A percentile compares a stretch with the other conserved stretches of the same genome.
phyloP scores from a whole-genome alignment of 768 basidiomycete genomes.

The Podaxis sp. region DNA sequence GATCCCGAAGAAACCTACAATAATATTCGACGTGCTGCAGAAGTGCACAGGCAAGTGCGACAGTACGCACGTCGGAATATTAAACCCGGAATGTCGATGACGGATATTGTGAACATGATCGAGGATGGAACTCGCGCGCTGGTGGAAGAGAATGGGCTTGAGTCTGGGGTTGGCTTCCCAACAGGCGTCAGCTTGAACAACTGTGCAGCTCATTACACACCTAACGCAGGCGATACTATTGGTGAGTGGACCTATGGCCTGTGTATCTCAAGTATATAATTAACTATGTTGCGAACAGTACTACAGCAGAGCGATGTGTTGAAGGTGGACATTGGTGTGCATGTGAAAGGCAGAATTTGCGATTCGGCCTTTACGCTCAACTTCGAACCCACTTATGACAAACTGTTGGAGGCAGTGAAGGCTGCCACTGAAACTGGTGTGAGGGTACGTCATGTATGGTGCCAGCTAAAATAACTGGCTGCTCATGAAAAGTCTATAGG shows the following conservation, averaged over 20 bases:
- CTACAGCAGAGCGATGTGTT: conserved; percentile 82
- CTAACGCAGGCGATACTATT: conserved; percentile 87
- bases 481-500: conserved; percentile 41
- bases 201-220: conserved; percentile 95
- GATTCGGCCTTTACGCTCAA: conserved; percentile 96
- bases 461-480: not conserved
- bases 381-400: conserved; percentile 89
- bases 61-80: conserved; percentile 78
- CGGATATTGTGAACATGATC: conserved; percentile 89
- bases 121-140: conserved; percentile 89
- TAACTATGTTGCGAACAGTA: conserved; percentile 43
- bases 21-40: conserved; percentile 88
- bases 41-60: conserved; percentile 93
- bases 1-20: conserved; percentile 87
- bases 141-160: conserved; percentile 86
- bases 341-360: conserved; percentile 91
- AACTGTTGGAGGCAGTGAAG: conserved; percentile 84
- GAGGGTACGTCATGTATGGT: conserved; percentile 43
- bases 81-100: conserved; percentile 91
- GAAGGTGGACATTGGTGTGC: conserved; percentile 97
- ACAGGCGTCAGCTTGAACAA: conserved; percentile 93
- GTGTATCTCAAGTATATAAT: not conserved
- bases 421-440: conserved; percentile 94
- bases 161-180: conserved; percentile 92
- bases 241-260: conserved; percentile 42